These are phyloP conservation scores for Ogataea saltuana DNA, from an alignment of 805 yeast genomes.

Conservation along the genomic window DNA sequence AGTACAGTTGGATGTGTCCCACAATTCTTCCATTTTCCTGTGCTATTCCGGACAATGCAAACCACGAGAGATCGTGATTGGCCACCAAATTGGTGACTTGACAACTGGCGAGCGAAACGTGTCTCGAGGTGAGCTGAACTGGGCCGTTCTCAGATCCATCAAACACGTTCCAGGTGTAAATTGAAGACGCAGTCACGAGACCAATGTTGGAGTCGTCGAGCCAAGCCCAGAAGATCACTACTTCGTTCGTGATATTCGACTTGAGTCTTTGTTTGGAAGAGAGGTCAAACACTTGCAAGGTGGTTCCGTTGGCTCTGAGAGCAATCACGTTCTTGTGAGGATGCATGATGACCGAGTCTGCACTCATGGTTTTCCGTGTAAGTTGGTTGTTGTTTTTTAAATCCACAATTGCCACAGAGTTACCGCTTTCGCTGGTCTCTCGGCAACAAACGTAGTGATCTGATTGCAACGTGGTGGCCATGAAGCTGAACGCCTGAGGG, in stretches of 20 bases:
- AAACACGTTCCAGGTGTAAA: slow-evolving; percentile 81
- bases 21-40: slow-evolving; percentile 93
- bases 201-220: slow-evolving; percentile 71
- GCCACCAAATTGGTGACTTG: slow-evolving; percentile 91
- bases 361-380: slow-evolving; percentile 90
- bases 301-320: slow-evolving; percentile 93
- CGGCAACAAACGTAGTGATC: slow-evolving; percentile 86
- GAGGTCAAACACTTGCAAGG: slow-evolving; percentile 90
- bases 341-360: slow-evolving; percentile 97
- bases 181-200: slow-evolving; percentile 72
- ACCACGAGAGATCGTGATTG: slow-evolving; percentile 83
- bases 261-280: slow-evolving; percentile 85
- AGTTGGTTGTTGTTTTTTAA: slow-evolving; percentile 75
- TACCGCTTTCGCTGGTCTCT: slow-evolving; percentile 62
- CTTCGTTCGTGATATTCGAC: slow-evolving; percentile 81
- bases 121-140: slow-evolving; percentile 75
- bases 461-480: slow-evolving; percentile 91
- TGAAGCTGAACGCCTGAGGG: slow-evolving; percentile 82
- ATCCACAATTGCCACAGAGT: slow-evolving; percentile 93
- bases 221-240: slow-evolving; percentile 97
- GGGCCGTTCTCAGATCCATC: slow-evolving; percentile 87
- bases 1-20: slow-evolving; percentile 92
- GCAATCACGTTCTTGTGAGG: slow-evolving; percentile 88
- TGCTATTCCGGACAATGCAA: slow-evolving; percentile 91
- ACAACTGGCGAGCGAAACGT: slow-evolving; percentile 70